Conservation (phyloP, 306 rosid genomes). For the Inga laurina region DNA sequence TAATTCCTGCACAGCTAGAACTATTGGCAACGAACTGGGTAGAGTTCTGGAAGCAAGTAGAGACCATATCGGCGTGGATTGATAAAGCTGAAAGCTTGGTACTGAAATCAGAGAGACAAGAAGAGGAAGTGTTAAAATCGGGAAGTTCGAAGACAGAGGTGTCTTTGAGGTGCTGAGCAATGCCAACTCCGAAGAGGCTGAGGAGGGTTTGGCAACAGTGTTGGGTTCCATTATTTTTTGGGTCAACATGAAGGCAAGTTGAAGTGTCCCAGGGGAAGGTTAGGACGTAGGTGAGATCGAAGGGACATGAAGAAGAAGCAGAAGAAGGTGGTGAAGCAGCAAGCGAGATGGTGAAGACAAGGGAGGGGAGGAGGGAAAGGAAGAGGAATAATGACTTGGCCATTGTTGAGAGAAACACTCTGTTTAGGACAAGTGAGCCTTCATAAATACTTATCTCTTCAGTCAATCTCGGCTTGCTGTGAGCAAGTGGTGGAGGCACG, state of each 20-base stretch:
- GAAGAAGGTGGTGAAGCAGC: not conserved
- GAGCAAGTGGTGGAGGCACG: not conserved
- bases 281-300: slow-evolving; percentile 67
- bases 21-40: slow-evolving; percentile 53
- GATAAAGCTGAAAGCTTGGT: slow-evolving; percentile 40
- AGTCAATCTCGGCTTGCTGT: slow-evolving; percentile 28
- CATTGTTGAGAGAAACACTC: slow-evolving; percentile 18
- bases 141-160: slow-evolving; percentile 59
- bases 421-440: not conserved
- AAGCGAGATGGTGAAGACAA: slow-evolving; percentile 5
- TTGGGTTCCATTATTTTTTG: slow-evolving; percentile 12
- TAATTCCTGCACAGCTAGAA: slow-evolving; percentile 62
- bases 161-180: slow-evolving; percentile 61
- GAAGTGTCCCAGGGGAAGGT: slow-evolving; percentile 82
- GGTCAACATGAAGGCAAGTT: slow-evolving; percentile 34
- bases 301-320: slow-evolving; percentile 48
- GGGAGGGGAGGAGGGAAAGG: not conserved
- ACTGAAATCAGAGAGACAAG: slow-evolving; percentile 57
- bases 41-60: slow-evolving; percentile 50
- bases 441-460: not conserved
- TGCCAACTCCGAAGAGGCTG: slow-evolving; percentile 64
- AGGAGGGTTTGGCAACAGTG: slow-evolving; percentile 73
- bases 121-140: slow-evolving; percentile 43
- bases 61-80: slow-evolving; percentile 39
- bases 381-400: slow-evolving; percentile 1